These are phyloP conservation scores for Pezicula radicicola DNA, from an alignment of 2,329 filamentous ascomycete genomes.

Conservation along the genomic window DNA sequence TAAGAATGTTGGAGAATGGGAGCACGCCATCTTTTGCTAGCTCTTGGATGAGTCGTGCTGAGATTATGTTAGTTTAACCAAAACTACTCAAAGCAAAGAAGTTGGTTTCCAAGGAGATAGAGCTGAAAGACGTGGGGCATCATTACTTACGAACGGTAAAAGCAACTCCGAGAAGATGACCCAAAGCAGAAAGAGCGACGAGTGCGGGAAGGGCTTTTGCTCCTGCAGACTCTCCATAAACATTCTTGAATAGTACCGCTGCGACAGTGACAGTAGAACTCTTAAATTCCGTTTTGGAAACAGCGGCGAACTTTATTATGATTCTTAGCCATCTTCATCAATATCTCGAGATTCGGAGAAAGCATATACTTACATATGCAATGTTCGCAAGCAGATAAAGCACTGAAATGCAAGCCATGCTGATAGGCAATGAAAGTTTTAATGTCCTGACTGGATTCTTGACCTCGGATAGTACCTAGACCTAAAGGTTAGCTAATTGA, in stretches of 20 bases:
- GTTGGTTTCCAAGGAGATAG: not conserved
- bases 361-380: constrained; percentile 35
- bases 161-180: not conserved
- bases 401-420: constrained; percentile 46
- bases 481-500: not conserved
- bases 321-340: not conserved
- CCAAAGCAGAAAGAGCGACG: not conserved
- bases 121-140: constrained; percentile 6
- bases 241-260: not conserved
- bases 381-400: constrained; percentile 55
- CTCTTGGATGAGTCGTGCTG: not conserved
- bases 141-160: not conserved
- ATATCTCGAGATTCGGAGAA: not conserved
- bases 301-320: not conserved
- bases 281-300: not conserved
- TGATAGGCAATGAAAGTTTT: constrained; percentile 50
- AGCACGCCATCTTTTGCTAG: not conserved
- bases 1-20: not conserved
- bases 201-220: not conserved
- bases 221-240: not conserved
- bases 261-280: not conserved
- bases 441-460: constrained; percentile 52
- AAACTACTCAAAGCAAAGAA: too few species aligned
- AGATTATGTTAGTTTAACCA: not conserved
- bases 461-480: constrained; percentile 48